Evolutionary conservation across 2,329 filamentous ascomycete genomes (phyloP).

Genomic region (Byssochlamys sp.): DNA sequence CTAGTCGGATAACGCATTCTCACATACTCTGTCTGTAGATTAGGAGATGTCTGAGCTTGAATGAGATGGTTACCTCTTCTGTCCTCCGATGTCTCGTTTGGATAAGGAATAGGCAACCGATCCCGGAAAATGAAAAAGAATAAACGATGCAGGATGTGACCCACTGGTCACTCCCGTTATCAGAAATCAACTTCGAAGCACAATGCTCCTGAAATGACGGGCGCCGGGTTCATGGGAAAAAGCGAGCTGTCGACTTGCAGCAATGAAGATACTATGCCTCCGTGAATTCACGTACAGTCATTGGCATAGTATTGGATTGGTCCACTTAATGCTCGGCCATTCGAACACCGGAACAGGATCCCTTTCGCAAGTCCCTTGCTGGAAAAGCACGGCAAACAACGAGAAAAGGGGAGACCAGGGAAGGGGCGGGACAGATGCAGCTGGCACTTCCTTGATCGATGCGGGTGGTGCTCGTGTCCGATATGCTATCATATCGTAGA

Average conservation of each 20-base stretch:
- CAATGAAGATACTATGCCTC: slow-evolving; percentile 27
- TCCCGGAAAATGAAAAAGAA: neutral
- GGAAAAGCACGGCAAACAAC: neutral
- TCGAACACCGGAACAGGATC: slow-evolving; percentile 18
- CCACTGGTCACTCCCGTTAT: neutral
- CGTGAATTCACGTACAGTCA: neutral
- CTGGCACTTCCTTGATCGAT: neutral
- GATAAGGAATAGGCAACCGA: neutral
- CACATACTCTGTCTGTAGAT: neutral
- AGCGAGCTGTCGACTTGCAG: slow-evolving; percentile 32
- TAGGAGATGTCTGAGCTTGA: neutral
- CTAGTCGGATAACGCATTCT: neutral
- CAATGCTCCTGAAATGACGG: slow-evolving; percentile 7
- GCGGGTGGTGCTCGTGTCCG: slow-evolving; percentile 30
- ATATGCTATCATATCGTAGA: slow-evolving; percentile 12
- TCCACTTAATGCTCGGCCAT: slow-evolving; percentile 26
- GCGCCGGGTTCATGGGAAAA: slow-evolving; percentile 21
- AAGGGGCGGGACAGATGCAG: neutral
- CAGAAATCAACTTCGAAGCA: slow-evolving; percentile 1
- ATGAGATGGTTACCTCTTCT: neutral
- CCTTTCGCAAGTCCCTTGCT: slow-evolving; percentile 5
- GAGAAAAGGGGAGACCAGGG: neutral
- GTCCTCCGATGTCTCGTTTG: neutral
- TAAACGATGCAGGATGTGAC: neutral
- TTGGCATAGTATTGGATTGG: slow-evolving; percentile 27